phyloP scores from a whole-genome alignment of 2,329 filamentous ascomycete genomes.

The Aspergillus bombycis region DNA sequence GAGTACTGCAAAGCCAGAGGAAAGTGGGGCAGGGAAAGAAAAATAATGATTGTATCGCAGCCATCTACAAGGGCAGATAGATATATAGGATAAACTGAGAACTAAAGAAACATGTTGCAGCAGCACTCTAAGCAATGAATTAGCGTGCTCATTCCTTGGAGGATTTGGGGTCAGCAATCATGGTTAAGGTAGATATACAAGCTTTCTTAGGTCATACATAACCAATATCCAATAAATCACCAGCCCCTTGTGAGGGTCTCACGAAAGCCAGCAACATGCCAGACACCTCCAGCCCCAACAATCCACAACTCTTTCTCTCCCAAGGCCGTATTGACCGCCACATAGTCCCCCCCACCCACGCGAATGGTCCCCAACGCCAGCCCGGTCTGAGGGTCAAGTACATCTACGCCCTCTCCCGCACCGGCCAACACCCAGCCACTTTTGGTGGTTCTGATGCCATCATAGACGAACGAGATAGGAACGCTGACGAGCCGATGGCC shows the following conservation, averaged over 20 bases:
- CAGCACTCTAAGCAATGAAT: too few species aligned
- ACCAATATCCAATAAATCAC: background rate
- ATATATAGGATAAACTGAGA: too few species aligned
- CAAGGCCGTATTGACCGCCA: background rate
- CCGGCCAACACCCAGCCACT: background rate
- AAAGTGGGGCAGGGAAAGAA: too few species aligned
- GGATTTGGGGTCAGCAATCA: too few species aligned
- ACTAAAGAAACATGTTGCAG: too few species aligned
- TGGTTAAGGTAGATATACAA: too few species aligned
- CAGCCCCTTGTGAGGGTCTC: background rate
- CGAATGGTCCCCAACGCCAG: background rate
- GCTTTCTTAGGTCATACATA: too few species aligned
- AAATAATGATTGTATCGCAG: too few species aligned
- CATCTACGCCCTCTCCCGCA: background rate
- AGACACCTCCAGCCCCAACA: background rate
- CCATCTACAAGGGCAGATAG: too few species aligned
- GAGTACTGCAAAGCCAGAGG: too few species aligned
- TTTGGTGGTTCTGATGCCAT: background rate
- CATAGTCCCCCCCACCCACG: background rate
- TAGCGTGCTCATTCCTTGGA: too few species aligned
- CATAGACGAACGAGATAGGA: background rate
- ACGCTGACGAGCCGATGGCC: background rate
- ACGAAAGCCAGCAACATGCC: background rate
- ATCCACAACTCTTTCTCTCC: background rate
- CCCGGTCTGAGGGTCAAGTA: background rate